Evolutionary conservation across 441 rosid genomes (phyloP).

Genomic region (Gossypium trilobum): DNA sequence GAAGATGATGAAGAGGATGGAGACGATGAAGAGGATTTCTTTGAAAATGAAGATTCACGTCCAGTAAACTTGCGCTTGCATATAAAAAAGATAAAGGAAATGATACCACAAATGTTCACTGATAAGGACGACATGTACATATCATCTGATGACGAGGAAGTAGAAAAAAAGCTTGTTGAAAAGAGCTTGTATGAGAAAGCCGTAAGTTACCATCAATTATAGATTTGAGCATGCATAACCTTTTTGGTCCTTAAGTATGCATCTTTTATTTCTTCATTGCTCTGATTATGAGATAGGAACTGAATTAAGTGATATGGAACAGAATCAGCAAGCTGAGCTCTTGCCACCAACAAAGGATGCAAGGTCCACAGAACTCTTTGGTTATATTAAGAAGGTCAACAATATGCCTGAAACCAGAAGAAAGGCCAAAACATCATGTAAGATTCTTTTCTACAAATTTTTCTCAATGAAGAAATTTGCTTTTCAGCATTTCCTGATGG

Average conservation of each 20-base stretch:
- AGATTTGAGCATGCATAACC: neutral
- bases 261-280: neutral
- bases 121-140: conserved; percentile 66
- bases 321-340: conserved; percentile 44
- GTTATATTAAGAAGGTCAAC: conserved; percentile 65
- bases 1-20: conserved; percentile 26
- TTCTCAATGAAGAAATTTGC: neutral
- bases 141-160: conserved; percentile 88
- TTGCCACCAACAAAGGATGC: conserved; percentile 51
- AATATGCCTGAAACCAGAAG: conserved; percentile 44
- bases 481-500: neutral
- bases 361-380: conserved; percentile 51
- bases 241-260: neutral
- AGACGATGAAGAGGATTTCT: conserved; percentile 24
- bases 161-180: conserved; percentile 40
- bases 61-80: conserved; percentile 45
- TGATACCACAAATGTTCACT: conserved; percentile 75
- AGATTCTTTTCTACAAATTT: conserved; percentile 19
- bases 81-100: conserved; percentile 71
- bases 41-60: conserved; percentile 35
- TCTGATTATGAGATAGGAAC: neutral
- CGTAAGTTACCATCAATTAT: conserved; percentile 39
- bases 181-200: conserved; percentile 43
- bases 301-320: conserved; percentile 22
- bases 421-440: conserved; percentile 62